Percentiles rank a stretch among this genome's conserved stretches.
phyloP scores from a whole-genome alignment of 768 basidiomycete species.

The Cubamyces lactineus region DNA sequence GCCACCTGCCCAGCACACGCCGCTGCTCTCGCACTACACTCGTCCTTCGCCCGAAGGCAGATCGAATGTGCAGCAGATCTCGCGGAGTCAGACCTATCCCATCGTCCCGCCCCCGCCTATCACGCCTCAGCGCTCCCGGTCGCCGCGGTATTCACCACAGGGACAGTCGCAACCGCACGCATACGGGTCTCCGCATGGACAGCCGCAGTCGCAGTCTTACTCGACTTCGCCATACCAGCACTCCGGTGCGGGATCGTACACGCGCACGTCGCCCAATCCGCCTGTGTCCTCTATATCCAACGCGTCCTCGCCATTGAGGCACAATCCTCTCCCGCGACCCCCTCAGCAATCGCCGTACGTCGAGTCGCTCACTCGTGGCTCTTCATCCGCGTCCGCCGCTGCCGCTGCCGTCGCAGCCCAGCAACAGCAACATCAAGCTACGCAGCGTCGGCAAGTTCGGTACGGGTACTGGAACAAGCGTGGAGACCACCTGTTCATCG shows the following conservation, averaged over 20 bases:
- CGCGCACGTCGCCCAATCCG: conserved; percentile 18
- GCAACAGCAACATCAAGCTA: conserved; percentile 35
- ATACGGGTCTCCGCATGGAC: background rate
- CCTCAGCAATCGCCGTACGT: conserved; percentile 24
- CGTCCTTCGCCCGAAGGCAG: conserved; percentile 18
- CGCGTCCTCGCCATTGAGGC: conserved; percentile 16
- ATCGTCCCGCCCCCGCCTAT: conserved; percentile 4
- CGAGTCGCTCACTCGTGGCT: conserved; percentile 4
- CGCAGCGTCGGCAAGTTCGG: conserved; percentile 42
- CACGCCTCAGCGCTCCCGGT: conserved; percentile 3
- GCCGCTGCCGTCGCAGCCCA: conserved; percentile 27
- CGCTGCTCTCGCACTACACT: conserved; percentile 17
- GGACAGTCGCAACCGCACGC: conserved; percentile 1
- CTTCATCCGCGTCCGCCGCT: conserved; percentile 23
- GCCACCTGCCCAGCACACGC: conserved; percentile 16
- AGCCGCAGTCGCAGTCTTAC: background rate
- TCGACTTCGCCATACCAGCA: background rate
- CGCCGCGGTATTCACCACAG: conserved; percentile 10
- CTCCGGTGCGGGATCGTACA: conserved; percentile 2
- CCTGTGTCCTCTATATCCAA: conserved; percentile 4
- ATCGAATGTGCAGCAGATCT: conserved; percentile 16
- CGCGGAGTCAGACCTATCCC: conserved; percentile 30
- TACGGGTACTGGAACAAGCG: conserved; percentile 75
- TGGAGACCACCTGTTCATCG: conserved; percentile 59
- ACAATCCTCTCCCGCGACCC: conserved; percentile 32